These are phyloP conservation scores for Ascosphaera acerosa DNA, from an alignment of 2,329 filamentous ascomycete species.

Conservation along the genomic window DNA sequence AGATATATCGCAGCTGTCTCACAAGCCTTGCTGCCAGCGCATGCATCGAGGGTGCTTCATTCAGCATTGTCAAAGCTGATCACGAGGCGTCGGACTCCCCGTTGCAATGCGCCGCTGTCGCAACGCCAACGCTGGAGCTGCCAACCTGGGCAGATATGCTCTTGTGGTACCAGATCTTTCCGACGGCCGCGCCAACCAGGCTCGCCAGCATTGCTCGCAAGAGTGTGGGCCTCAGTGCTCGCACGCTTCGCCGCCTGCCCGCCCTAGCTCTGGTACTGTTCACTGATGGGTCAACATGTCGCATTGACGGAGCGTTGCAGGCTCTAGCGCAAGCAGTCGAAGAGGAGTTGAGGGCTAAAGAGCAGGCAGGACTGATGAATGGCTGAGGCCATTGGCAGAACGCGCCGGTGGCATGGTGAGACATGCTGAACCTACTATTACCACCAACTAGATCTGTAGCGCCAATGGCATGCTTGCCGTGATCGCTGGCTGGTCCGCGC, in stretches of 20 bases:
- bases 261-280: constrained; percentile 18
- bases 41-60: constrained; percentile 11
- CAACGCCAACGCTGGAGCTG: constrained; percentile 7
- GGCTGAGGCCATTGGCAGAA: too few relatives aligned
- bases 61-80: constrained; percentile 9
- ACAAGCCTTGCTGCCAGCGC: constrained; percentile 19
- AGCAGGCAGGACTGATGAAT: constrained; percentile 5
- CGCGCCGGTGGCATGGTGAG: too few relatives aligned
- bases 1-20: constrained; percentile 24
- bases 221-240: constrained; percentile 17
- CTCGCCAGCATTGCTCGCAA: constrained; percentile 10
- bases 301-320: constrained; percentile 14
- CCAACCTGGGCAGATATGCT: constrained; percentile 11
- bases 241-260: constrained; percentile 18
- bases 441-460: too few relatives aligned
- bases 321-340: constrained; percentile 15
- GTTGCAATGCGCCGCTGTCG: constrained; percentile 10
- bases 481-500: too few relatives aligned
- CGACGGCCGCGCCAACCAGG: constrained; percentile 9
- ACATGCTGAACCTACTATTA: too few relatives aligned
- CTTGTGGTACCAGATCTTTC: constrained; percentile 10
- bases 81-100: constrained; percentile 8
- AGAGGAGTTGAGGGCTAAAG: constrained; percentile 11
- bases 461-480: too few relatives aligned
- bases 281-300: constrained; percentile 12